Evolutionary conservation across 805 yeast species (phyloP), one percentile per base, ranked within the genome.

Genomic region (Spathaspora arborariae): DNA sequence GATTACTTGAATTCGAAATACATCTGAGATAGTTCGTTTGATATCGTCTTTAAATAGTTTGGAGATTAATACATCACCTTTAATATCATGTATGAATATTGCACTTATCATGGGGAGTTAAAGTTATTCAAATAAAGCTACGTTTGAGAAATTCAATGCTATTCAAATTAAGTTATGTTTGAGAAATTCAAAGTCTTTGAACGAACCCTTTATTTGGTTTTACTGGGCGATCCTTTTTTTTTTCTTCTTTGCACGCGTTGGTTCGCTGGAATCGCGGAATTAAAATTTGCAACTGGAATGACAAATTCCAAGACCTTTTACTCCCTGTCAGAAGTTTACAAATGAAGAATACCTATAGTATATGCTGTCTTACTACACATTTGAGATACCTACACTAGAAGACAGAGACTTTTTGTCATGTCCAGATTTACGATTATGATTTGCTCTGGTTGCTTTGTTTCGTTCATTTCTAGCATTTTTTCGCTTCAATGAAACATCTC

Each of bases 1-100:
- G 37, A 92, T 88, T 21, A 92, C 96, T 60, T 92, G 97, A 45
- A 90, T 84, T n/a, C 97, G 78, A 59, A 92, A 92, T 24, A 90
- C 88, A 55, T 91, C 97, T 15, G 94, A 74, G 18, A 91, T 82
- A 45, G 85, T 85, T 44, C 92, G 68, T 54, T 88, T 81, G 46
- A 89, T 79, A 2, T 91, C 88, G 45, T 85, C 89, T 47, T 84
- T 76, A 63, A 83, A 84, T 33, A 87, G 60, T 45, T 86, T 79
- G 19, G 94, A 83, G 44, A 91, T 80, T 37, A 92, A 70, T 18
- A 89, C 81, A 60, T 91, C 97, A 4, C 97, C 98, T 49, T 85
- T 81, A 45, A 75, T 74, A 56, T 85, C 88, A 69, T 79, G 87
- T 13, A 92, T 71, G 55, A 91, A 80, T n/a, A 92, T 61, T 0